These are phyloP conservation scores for Solanum chilense DNA, from an alignment of 257 asterid genomes.

Conservation along the genomic window DNA sequence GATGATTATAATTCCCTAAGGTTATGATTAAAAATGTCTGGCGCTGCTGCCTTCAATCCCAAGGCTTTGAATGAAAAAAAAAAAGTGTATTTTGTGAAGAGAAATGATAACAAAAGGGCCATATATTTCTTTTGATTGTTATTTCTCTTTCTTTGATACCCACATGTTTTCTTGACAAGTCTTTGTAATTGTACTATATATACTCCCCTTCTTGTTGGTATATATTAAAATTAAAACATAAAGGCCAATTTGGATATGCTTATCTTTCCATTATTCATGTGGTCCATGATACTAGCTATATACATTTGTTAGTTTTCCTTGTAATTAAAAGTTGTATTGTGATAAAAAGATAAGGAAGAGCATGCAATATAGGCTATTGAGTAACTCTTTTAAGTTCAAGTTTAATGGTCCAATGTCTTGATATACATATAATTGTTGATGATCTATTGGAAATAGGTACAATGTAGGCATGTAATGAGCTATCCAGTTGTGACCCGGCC, in stretches of 20 bases:
- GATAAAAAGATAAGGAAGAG: neutral
- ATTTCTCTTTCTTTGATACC: constrained; percentile 24
- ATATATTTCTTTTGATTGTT: constrained; percentile 15
- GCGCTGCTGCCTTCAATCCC: constrained; percentile 55
- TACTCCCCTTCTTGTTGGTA: neutral
- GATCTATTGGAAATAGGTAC: neutral
- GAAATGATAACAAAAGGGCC: constrained; percentile 45
- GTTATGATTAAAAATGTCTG: constrained; percentile 28
- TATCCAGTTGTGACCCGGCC: neutral
- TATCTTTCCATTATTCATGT: neutral
- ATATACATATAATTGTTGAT: neutral
- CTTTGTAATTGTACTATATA: constrained; percentile 15
- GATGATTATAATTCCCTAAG: constrained; percentile 22
- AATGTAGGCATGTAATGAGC: neutral
- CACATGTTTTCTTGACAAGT: constrained; percentile 33
- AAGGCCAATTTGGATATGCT: neutral
- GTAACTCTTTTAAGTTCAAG: neutral
- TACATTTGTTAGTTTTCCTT: neutral
- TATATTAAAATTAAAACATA: neutral
- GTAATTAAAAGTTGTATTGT: neutral
- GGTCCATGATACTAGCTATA: neutral
- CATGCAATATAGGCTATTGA: neutral
- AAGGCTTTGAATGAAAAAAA: constrained; percentile 42
- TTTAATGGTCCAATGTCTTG: neutral
- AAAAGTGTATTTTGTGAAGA: constrained; percentile 28